Conservation (phyloP, 2,329 filamentous ascomycete genomes). For the Ophiostoma novo-ulmi region DNA sequence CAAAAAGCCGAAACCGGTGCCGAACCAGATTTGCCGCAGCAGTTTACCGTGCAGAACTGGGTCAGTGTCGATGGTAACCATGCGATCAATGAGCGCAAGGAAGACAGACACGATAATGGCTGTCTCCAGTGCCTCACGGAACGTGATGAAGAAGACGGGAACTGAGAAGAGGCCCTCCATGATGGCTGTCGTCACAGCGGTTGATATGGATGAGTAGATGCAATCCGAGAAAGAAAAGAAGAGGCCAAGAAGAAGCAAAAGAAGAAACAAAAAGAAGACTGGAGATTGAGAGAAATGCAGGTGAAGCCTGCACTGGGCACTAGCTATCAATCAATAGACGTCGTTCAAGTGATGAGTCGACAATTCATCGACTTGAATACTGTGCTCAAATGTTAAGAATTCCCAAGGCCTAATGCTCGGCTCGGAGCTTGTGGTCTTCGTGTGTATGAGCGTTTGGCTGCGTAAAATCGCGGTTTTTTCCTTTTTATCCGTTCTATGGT, state of each 20-base stretch:
- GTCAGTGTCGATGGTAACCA: conserved; percentile 60
- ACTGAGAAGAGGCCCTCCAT: conserved; percentile 21
- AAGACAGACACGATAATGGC: conserved; percentile 81
- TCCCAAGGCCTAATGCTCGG: background rate
- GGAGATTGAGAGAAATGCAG: background rate
- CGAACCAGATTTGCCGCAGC: conserved; percentile 66
- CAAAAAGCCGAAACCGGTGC: conserved; percentile 56
- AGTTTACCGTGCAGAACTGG: conserved; percentile 60
- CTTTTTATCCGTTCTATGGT: background rate
- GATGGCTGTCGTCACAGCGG: background rate
- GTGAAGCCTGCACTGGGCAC: too few relatives aligned
- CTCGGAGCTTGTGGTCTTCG: background rate
- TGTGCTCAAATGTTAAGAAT: background rate
- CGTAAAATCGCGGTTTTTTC: background rate
- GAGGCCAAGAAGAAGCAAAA: background rate
- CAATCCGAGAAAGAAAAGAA: background rate
- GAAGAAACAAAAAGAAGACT: background rate
- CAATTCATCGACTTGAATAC: background rate
- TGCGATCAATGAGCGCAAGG: conserved; percentile 79
- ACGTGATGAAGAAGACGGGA: conserved; percentile 80
- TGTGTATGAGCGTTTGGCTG: background rate
- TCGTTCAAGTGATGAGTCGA: background rate
- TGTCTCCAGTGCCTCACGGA: conserved; percentile 77
- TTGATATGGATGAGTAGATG: background rate
- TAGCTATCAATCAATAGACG: background rate